Conservation (phyloP, 371 early-diverging fungal species). For the Basidiobolus meristosporus region DNA sequence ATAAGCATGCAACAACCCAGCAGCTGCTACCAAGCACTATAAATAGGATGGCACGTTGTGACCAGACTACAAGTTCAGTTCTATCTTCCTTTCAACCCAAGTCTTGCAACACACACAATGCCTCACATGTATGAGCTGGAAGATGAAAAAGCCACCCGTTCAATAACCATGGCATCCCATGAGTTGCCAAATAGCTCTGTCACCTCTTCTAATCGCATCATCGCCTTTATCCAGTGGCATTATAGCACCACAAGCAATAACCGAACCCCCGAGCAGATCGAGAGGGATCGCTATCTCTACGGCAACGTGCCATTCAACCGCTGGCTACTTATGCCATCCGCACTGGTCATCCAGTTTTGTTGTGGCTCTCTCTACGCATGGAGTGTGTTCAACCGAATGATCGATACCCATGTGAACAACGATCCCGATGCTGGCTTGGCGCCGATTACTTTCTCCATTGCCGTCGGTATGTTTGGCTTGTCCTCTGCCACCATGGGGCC, state of each 20-base stretch:
- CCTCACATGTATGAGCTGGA: too few relatives aligned
- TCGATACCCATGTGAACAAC: conserved; percentile 26
- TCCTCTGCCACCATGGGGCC: conserved; percentile 41
- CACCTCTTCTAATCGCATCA: too few relatives aligned
- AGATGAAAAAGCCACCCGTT: too few relatives aligned
- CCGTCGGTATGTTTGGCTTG: conserved; percentile 37
- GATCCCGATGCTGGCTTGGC: conserved; percentile 10
- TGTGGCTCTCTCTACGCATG: conserved; percentile 50
- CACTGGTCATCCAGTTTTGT: conserved; percentile 37
- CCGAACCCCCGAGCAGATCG: not conserved
- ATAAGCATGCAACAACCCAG: too few relatives aligned
- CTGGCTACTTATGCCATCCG: conserved; percentile 32
- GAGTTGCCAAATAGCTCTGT: too few relatives aligned
- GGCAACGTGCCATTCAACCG: conserved; percentile 20
- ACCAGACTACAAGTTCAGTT: too few relatives aligned
- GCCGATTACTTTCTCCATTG: conserved; percentile 42
- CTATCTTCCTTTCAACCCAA: too few relatives aligned
- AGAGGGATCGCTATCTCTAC: conserved; percentile 4
- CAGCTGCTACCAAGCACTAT: too few relatives aligned
- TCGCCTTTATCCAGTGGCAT: too few relatives aligned
- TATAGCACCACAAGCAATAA: not conserved
- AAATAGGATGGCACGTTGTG: too few relatives aligned
- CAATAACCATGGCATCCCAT: too few relatives aligned
- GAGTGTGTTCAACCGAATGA: conserved; percentile 36
- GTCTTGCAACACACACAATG: too few relatives aligned